phyloP scores from a whole-genome alignment of 1,284 basidiomycete species.

The Bjerkandera adusta region DNA sequence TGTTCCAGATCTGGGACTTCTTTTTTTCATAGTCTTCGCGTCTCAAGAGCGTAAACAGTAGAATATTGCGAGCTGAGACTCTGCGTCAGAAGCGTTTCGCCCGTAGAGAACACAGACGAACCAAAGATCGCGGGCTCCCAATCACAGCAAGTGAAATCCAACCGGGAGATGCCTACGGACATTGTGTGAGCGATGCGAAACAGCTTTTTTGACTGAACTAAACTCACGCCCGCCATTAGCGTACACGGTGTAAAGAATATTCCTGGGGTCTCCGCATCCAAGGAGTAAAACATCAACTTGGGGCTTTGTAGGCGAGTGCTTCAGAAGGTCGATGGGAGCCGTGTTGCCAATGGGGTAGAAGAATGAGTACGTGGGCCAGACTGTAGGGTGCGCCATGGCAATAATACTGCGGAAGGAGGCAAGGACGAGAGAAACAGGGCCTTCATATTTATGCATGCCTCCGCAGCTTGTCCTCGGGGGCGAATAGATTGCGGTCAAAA shows the following conservation, averaged over 20 bases:
- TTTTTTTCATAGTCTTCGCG: conserved; percentile 25
- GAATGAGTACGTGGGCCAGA: conserved; percentile 41
- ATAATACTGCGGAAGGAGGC: no score
- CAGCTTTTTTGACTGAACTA: neutral
- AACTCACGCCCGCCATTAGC: conserved; percentile 15
- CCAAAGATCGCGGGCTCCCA: conserved; percentile 55
- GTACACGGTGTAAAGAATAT: conserved; percentile 44
- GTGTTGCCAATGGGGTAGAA: conserved; percentile 62
- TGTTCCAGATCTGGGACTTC: conserved; percentile 45
- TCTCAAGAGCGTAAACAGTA: conserved; percentile 35
- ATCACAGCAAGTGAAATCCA: conserved; percentile 64
- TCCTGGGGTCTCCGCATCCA: conserved; percentile 50
- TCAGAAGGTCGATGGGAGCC: conserved; percentile 46
- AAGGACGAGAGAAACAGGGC: no score
- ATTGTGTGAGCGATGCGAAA: neutral
- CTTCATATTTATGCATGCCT: no score
- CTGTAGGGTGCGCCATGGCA: conserved; percentile 34
- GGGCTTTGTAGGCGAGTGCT: conserved; percentile 45
- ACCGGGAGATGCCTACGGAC: conserved; percentile 23
- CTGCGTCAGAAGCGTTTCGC: no score
- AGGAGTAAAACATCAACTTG: conserved; percentile 46
- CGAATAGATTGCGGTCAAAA: no score
- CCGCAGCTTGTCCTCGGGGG: no score
- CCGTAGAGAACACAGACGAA: no score
- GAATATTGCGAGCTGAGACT: conserved; percentile 43